Conservation (phyloP, 306 rosid species). For the Pachyrhizus erosus region DNA sequence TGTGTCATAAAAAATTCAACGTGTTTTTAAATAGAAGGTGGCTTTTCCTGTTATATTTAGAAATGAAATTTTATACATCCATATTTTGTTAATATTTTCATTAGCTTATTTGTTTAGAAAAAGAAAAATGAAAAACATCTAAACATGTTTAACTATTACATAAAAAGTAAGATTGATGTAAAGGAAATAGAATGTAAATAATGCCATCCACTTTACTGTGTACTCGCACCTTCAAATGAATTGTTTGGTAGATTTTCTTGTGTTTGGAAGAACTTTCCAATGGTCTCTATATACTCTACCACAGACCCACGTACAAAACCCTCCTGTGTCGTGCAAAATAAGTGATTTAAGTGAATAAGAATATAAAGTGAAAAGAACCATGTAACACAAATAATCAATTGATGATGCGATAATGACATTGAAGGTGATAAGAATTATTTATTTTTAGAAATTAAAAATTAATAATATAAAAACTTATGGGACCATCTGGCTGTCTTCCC, state of each 20-base stretch:
- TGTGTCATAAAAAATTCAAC: neutral
- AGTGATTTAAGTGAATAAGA: neutral
- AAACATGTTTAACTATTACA: neutral
- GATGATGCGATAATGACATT: constrained; percentile 8
- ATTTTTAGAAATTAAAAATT: neutral
- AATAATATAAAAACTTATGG: neutral
- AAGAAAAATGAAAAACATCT: neutral
- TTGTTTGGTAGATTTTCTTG: neutral
- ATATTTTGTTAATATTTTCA: neutral
- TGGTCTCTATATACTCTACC: neutral
- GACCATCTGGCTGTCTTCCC: constrained; percentile 2
- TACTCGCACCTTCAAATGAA: neutral
- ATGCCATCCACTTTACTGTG: too few species aligned
- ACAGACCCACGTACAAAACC: neutral
- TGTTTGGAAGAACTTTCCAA: neutral
- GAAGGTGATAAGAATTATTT: neutral
- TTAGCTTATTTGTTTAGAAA: neutral
- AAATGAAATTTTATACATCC: neutral
- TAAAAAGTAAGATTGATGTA: neutral
- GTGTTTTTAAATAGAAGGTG: neutral
- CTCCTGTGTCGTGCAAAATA: neutral
- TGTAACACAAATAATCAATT: neutral
- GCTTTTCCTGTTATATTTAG: neutral
- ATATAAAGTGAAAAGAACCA: neutral
- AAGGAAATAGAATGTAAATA: neutral